phyloP scores from a whole-genome alignment of 2,329 filamentous ascomycete genomes.

The Neoscytalidium dimidiatum region DNA sequence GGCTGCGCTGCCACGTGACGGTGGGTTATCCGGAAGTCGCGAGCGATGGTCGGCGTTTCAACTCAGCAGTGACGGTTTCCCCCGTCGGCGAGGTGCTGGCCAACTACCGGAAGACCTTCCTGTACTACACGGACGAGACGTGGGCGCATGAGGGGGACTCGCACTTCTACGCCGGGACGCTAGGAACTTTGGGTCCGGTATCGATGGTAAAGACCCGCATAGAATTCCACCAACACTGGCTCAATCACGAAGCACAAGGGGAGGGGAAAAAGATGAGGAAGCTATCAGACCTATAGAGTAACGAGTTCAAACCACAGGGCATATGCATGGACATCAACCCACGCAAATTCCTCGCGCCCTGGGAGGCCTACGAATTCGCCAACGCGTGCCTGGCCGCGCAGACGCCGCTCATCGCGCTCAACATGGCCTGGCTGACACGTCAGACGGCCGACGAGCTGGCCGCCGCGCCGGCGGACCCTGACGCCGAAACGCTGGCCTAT shows the following conservation, averaged over 20 bases:
- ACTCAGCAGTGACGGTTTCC: slow-evolving; percentile 60
- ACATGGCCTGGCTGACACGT: slow-evolving; percentile 76
- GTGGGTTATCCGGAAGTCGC: slow-evolving; percentile 71
- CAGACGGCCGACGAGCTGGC: slow-evolving; percentile 50
- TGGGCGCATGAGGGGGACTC: slow-evolving; percentile 58
- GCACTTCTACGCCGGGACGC: slow-evolving; percentile 38
- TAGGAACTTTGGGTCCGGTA: slow-evolving; percentile 39
- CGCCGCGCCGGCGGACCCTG: slow-evolving; percentile 57
- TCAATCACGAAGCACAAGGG: too few relatives aligned
- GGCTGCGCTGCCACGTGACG: slow-evolving; percentile 67
- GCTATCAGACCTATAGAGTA: too few relatives aligned
- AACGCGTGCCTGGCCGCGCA: slow-evolving; percentile 58
- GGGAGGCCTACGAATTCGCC: slow-evolving; percentile 59
- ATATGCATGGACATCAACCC: slow-evolving; percentile 65
- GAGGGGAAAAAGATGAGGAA: too few relatives aligned
- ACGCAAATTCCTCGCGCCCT: slow-evolving; percentile 61
- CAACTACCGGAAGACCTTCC: slow-evolving; percentile 65
- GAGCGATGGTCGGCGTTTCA: slow-evolving; percentile 46
- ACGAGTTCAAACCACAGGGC: slow-evolving; percentile 27
- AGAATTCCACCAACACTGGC: too few relatives aligned
- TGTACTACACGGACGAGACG: slow-evolving; percentile 68
- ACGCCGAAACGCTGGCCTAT: slow-evolving; percentile 73
- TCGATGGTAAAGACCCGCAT: slow-evolving; percentile 6
- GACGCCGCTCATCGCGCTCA: slow-evolving; percentile 67
- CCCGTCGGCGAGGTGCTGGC: slow-evolving; percentile 55